phyloP scores from a whole-genome alignment of 805 yeast species.

The Wickerhamiella shivajii region DNA sequence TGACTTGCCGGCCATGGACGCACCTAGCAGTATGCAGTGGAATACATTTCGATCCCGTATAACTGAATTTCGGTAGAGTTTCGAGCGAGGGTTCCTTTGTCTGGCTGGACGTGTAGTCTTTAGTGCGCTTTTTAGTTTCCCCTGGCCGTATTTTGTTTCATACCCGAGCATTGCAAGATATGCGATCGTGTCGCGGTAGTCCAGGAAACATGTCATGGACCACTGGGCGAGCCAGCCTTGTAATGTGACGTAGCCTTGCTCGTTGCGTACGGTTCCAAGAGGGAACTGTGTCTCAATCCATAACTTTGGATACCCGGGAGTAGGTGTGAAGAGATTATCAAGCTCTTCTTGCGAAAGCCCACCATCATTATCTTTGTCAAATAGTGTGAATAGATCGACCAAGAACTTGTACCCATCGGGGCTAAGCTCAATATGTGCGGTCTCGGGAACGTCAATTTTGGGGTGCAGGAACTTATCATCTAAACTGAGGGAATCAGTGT shows the following conservation, averaged over 20 bases:
- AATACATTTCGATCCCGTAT: conserved; percentile 72
- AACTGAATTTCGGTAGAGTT: conserved; percentile 50
- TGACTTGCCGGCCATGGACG: conserved; percentile 74
- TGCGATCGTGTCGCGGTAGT: conserved; percentile 68
- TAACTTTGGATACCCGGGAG: conserved; percentile 80
- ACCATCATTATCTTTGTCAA: conserved; percentile 94
- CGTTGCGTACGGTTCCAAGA: conserved; percentile 73
- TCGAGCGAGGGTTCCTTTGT: conserved; percentile 49
- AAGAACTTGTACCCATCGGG: conserved; percentile 86
- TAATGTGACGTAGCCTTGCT: conserved; percentile 73
- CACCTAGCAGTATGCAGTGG: conserved; percentile 78
- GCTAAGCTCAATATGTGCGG: conserved; percentile 76
- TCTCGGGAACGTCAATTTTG: conserved; percentile 52
- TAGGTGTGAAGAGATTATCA: conserved; percentile 56
- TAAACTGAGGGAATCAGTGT: conserved; percentile 80
- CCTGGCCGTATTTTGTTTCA: conserved; percentile 28
- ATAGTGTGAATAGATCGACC: conserved; percentile 75
- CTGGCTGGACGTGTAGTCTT: conserved; percentile 73
- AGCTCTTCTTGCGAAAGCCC: conserved; percentile 72
- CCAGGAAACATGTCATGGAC: conserved; percentile 89
- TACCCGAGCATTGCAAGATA: conserved; percentile 85
- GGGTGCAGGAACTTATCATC: conserved; percentile 73
- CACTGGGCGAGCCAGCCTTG: conserved; percentile 99
- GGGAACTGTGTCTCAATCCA: conserved; percentile 88
- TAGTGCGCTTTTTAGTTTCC: conserved; percentile 36